A percentile compares a stretch with the other conserved stretches of the same genome.
Conservation (phyloP, 1,139 yeast species). For the Zygoascus meyerae region DNA sequence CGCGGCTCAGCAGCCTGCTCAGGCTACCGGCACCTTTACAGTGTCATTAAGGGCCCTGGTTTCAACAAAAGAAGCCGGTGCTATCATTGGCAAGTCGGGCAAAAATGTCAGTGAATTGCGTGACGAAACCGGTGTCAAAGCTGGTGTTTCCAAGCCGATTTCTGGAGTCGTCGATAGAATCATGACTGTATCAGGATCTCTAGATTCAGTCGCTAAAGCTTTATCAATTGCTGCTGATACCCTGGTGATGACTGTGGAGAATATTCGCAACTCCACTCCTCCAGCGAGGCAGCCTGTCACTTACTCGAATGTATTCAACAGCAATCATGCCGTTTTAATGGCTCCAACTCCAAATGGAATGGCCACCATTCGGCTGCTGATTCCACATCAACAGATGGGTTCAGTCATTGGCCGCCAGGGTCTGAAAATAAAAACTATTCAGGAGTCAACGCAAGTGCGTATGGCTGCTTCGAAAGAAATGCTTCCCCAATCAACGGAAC, state of each 20-base stretch:
- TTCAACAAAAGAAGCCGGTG: constrained; percentile 85
- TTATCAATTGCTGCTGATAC: constrained; percentile 67
- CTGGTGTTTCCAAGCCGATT: constrained; percentile 79
- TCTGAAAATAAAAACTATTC: constrained; percentile 71
- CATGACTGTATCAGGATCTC: constrained; percentile 73
- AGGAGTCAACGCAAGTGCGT: constrained; percentile 61
- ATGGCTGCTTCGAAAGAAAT: constrained; percentile 87
- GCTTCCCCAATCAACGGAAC: constrained; percentile 77
- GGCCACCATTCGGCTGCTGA: constrained; percentile 60
- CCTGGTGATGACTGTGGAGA: constrained; percentile 38
- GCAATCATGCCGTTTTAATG: constrained; percentile 9
- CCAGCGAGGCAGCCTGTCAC: constrained; percentile 42
- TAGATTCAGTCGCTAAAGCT: constrained; percentile 68
- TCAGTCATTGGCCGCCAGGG: constrained; percentile 87
- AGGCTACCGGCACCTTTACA: neutral
- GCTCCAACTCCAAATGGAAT: constrained; percentile 48
- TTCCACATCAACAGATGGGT: constrained; percentile 88
- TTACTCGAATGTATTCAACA: constrained; percentile 6
- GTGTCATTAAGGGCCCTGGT: constrained; percentile 56
- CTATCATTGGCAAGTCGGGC: constrained; percentile 85
- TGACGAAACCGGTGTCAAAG: constrained; percentile 73
- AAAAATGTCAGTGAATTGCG: constrained; percentile 72
- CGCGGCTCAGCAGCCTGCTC: neutral
- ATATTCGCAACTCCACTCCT: constrained; percentile 46
- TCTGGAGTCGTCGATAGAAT: constrained; percentile 83